Base-by-base conservation (phyloP, 1,284 basidiomycete species). In the Melampsora americana region DNA sequence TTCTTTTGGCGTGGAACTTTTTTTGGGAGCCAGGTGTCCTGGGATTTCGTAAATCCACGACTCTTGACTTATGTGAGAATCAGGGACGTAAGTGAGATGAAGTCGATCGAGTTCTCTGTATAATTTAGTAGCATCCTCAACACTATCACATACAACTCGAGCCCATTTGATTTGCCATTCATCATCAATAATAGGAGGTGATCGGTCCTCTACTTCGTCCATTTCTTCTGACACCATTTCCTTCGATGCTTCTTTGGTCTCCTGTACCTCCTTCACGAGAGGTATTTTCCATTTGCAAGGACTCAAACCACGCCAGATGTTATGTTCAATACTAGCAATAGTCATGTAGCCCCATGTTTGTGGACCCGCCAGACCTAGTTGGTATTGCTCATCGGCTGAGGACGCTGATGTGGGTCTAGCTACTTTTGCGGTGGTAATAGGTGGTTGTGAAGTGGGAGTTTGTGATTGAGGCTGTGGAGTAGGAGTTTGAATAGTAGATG, bases 131-230 rank as follows among this genome's bases (percentile, higher is more conserved):
- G 20, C 28, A 30, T 32, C 12, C 20, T 71, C 30, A 9, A 32
- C n/a, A 23, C 42, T 30, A 5, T 23, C 12, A 12, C 48, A 30
- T 23, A 5, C 20, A 23, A 73, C 11, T 59, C 65, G 62, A 20
- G 62, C 70, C 70, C 70, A 73, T 20, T 53, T 42, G 35, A 73
- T 73, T 42, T 73, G 64, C 70, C 70, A 73, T 59, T 73, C 62
- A n/a, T 50, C 23, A 32, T 72, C 61, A 30, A 65, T 65, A 7
- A 44, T 18, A 6, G 60, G 56, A 6, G 28, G 28, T 56, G 53
- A n/a, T 28, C 53, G n/a, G 53, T 56, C 53, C n/a, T 56, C 53
- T 2, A 56, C 28, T 28, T 56, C 53, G 53, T 56, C 53, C 53
- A 56, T 56, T 28, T 56, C 53, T 28, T 56, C 53, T 28, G 44